Conservation (phyloP, 352 stramenopile species). For the Phytophthora brassicae region DNA sequence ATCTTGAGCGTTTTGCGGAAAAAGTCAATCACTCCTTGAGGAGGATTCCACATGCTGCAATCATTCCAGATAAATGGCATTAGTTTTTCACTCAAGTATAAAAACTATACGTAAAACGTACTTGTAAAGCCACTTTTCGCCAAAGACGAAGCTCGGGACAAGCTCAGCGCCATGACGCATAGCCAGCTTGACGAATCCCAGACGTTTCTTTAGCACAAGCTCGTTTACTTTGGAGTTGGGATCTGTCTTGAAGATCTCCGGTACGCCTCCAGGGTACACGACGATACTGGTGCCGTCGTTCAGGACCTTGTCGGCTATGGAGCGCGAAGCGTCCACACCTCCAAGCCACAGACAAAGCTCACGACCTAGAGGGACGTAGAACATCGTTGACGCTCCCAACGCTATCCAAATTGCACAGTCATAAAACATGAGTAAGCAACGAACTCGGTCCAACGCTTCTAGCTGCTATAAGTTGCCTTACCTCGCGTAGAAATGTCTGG, state of each 20-base stretch:
- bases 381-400: constrained; percentile 69
- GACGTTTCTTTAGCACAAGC: constrained; percentile 75
- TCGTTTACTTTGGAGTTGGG: constrained; percentile 74
- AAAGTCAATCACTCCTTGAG: constrained; percentile 56
- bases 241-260: constrained; percentile 79
- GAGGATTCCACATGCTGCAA: constrained; percentile 67
- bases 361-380: constrained; percentile 62
- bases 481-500: constrained; percentile 52
- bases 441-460: too few species aligned
- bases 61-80: background rate
- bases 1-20: constrained; percentile 75
- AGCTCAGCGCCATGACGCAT: constrained; percentile 76
- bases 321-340: constrained; percentile 71
- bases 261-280: constrained; percentile 74
- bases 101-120: constrained; percentile 18
- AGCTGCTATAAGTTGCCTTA: constrained; percentile 13
- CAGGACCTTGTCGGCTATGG: constrained; percentile 74
- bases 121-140: constrained; percentile 84
- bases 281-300: constrained; percentile 65
- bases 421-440: constrained; percentile 1
- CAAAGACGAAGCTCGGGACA: constrained; percentile 78
- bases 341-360: constrained; percentile 75
- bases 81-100: background rate
- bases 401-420: constrained; percentile 24
- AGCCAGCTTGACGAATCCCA: constrained; percentile 82